These are phyloP conservation scores for Omphalotus olearius DNA, from an alignment of 1,284 basidiomycete genomes.

Conservation along the genomic window DNA sequence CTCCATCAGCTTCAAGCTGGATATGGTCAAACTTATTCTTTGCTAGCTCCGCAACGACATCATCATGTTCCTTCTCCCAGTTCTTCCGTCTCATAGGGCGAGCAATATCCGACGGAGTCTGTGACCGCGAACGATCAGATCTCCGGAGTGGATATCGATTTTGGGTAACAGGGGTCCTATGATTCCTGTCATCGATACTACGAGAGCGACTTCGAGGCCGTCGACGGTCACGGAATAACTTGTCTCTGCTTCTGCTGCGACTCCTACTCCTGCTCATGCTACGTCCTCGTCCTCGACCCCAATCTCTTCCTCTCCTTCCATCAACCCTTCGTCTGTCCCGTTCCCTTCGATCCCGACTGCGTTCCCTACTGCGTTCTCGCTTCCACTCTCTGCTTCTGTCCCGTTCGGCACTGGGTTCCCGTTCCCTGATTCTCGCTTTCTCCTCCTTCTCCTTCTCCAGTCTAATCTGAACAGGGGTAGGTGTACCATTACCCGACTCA, in stretches of 20 bases:
- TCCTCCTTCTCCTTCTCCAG: constrained; percentile 4
- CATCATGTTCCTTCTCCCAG: constrained; percentile 32
- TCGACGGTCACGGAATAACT: neutral
- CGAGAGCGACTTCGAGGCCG: constrained; percentile 3
- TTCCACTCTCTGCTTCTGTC: constrained; percentile 1
- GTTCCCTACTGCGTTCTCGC: neutral
- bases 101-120: neutral
- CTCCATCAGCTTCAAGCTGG: constrained; percentile 37
- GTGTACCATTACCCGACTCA: neutral
- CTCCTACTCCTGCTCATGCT: neutral
- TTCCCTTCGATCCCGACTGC: constrained; percentile 8
- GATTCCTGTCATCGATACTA: neutral
- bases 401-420: constrained; percentile 1
- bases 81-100: neutral
- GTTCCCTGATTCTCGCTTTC: constrained; percentile 5
- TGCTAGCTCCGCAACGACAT: constrained; percentile 50
- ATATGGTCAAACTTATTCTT: constrained; percentile 64
- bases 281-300: constrained; percentile 1
- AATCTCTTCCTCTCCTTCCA: neutral
- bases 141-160: neutral
- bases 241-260: neutral
- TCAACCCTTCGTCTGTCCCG: constrained; percentile 3
- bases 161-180: neutral
- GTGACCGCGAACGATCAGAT: constrained; percentile 1
- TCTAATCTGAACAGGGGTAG: constrained; percentile 11